Evolutionary conservation across 2,329 filamentous ascomycete genomes (phyloP), one percentile per base, ranked within the genome.

Genomic region (Chaetomiaceae sp.): DNA sequence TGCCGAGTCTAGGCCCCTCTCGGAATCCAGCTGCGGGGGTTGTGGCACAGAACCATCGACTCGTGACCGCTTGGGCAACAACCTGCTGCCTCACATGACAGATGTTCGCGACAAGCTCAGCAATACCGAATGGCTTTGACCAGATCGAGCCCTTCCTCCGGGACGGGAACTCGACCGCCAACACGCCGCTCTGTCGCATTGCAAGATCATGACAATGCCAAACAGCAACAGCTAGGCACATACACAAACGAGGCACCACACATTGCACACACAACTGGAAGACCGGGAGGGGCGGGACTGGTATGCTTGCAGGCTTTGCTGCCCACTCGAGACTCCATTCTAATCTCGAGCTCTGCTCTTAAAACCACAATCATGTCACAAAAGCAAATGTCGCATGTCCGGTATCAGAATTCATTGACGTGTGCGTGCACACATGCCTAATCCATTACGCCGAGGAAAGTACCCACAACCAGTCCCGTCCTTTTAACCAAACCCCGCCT

Each of bases 331-430:
- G 34, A 45, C 16, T 49, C 35, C 13, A 45, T 47, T 53, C 20
- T 33, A n/a, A 42, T 42, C 35, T 45, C 45, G 42, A 46, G 30
- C 21, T 43, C 25, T 40, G 39, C 47, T 47, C 31, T 23, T 31
- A 34, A 41, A 45, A 44, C 25, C 46, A 50, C 34, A 39, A 50
- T 40, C 45, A 47, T 53, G 46, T 54, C 51, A 55, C 53, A 54
- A 52, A 57, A 57, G 46, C 42, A 54, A 53, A 57, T 38, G 44
- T 44, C 46, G 44, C 48, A 44, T 46, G 48, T 53, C 57, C 57
- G 60, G 59, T 60, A 61, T 59, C 59, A 59, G 58, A 60, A 56
- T 62, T 60, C 58, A 62, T 62, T 62, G 46, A 56, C n/a, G n/a
- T 56, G 59, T 60, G 59, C 42, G 20, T 55, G 35, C 44, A 50